Base-by-base conservation (phyloP, 73 alveolate genomes). In the Symbiodinium natans region DNA sequence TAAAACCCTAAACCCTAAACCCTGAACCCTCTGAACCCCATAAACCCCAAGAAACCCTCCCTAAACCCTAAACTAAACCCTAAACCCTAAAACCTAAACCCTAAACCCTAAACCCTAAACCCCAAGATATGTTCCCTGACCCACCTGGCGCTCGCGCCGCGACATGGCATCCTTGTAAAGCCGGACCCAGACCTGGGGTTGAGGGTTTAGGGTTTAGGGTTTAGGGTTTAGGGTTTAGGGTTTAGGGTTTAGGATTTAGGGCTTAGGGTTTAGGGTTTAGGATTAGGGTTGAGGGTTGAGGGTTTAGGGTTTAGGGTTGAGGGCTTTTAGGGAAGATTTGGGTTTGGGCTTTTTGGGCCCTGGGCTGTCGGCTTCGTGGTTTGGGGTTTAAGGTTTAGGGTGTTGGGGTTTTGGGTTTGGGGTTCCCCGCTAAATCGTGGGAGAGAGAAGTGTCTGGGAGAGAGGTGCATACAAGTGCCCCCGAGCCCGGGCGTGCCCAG, bases 81-180 rank as follows among this genome's bases (percentile, higher is more conserved):
- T 43, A 43, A 43, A 43, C 56, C 5, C 56, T 11, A 11, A 43
- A 43, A 43, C 56, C 56, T 43, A 5, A 43, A 43, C 56, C 63
- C 63, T 48, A 48, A 48, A 48, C 63, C 63, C 63, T 48, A 48
- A 48, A 48, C 15, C 15, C 63, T 48, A 48, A 48, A 48, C 63
- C 63, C 63, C 15, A 1, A 48, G 19, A 56, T 56, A 15, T 11
- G 31, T 19, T 19, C 31, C 6, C 5, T 11, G 31, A 15, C 25
- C 33, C 74, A 80, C 94, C 83, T n/a, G n/a, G 68, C 94, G 94
- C 48, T 87, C 68, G 6, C 71, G 71, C n/a, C 94, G 94, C 11
- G 39, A 41, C 85, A 87, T 59, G 42, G 94, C 94, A 10, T 87
- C 94, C 31, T 84, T 46, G 63, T 59, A 54, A 41, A 87, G 63